A percentile compares a stretch with the other conserved stretches of the same genome.
phyloP scores from a whole-genome alignment of 2,329 filamentous ascomycete species.

The Aspergillus sclerotialis region DNA sequence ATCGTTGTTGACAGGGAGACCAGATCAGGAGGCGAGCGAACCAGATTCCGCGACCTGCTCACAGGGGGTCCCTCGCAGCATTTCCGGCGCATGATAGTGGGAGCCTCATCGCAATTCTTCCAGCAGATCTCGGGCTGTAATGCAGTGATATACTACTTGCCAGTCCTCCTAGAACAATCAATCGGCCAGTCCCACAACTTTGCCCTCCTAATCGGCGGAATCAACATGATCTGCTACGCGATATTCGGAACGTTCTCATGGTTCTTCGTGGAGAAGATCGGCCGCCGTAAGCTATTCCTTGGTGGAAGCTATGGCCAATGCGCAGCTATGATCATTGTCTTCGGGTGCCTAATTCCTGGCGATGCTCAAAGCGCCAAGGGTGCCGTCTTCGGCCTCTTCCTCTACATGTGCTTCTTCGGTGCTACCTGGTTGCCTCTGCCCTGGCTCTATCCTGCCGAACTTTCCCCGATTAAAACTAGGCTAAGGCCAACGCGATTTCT shows the following conservation, averaged over 20 bases:
- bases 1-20: neutral
- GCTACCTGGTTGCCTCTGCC: conserved; percentile 59
- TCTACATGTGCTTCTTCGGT: conserved; percentile 63
- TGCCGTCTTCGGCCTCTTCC: conserved; percentile 55
- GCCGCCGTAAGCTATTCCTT: conserved; percentile 38
- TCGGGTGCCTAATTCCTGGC: conserved; percentile 31
- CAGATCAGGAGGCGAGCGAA: conserved; percentile 51
- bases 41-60: conserved; percentile 35
- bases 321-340: conserved; percentile 33
- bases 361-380: conserved; percentile 23
- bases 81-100: conserved; percentile 34
- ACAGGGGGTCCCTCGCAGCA: conserved; percentile 34
- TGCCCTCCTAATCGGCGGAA: conserved; percentile 47
- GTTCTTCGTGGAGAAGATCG: conserved; percentile 44
- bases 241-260: conserved; percentile 40
- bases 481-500: conserved; percentile 50
- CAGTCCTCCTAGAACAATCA: conserved; percentile 41
- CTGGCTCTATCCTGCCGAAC: conserved; percentile 48
- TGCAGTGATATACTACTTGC: conserved; percentile 44
- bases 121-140: conserved; percentile 48
- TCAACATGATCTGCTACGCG: conserved; percentile 43
- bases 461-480: conserved; percentile 51
- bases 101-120: conserved; percentile 35
- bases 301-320: conserved; percentile 34
- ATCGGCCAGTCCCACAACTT: conserved; percentile 35